Percentiles rank a stretch among this genome's conserved stretches.
Conservation (phyloP, 495 filamentous ascomycete species). For the Lophiotrema nucula region DNA sequence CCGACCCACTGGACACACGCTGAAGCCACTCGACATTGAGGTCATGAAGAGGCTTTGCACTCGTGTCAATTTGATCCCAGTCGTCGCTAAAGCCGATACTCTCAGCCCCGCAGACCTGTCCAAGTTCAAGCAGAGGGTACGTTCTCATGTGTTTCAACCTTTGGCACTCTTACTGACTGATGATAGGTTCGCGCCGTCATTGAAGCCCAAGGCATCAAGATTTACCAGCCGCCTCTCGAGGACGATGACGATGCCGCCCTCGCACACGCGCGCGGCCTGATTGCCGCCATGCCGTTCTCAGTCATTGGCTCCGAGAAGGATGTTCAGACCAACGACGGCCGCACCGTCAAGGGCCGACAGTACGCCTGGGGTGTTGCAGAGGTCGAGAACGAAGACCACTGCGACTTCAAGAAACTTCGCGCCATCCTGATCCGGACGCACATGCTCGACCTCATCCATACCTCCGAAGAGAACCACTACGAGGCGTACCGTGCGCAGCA, state of each 20-base stretch:
- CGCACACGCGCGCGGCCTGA: conserved; percentile 86
- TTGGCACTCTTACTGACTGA: conserved; percentile 13
- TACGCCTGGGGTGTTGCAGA: conserved; percentile 99
- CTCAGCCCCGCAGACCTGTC: conserved; percentile 87
- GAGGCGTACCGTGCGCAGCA: conserved; percentile 98
- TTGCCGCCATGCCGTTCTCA: conserved; percentile 96
- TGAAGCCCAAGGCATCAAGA: conserved; percentile 98
- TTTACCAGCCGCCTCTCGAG: conserved; percentile 95
- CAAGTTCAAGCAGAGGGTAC: conserved; percentile 89
- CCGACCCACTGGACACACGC: conserved; percentile 92
- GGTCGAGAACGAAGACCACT: conserved; percentile 99
- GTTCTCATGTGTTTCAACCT: conserved; percentile 12
- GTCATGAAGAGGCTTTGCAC: conserved; percentile 99
- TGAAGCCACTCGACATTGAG: conserved; percentile 98
- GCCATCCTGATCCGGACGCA: conserved; percentile 99
- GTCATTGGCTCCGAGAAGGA: conserved; percentile 99
- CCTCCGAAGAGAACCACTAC: conserved; percentile 97
- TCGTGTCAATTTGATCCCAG: conserved; percentile 95
- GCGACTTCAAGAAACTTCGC: conserved; percentile 99
- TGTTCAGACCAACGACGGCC: conserved; percentile 90
- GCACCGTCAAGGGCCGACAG: conserved; percentile 96
- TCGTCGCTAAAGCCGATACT: conserved; percentile 97
- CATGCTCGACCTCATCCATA: conserved; percentile 99
- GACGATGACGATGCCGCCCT: conserved; percentile 97
- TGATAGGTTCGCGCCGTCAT: conserved; percentile 86